These are phyloP conservation scores for Xylariaceae sp. DNA, from an alignment of 2,329 filamentous ascomycete genomes.

Conservation along the genomic window DNA sequence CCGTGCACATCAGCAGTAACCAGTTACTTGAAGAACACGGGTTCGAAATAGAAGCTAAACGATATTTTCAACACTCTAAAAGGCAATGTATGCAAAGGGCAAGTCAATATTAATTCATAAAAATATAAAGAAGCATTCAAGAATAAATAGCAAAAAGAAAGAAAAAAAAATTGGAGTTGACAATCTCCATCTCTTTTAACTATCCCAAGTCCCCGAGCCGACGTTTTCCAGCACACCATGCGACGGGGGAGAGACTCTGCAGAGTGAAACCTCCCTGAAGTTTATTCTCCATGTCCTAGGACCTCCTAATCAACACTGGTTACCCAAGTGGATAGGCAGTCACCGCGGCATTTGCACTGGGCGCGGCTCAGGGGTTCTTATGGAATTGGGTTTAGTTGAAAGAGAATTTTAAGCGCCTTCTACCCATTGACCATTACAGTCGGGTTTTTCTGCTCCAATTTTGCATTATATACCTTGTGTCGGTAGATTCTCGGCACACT, in stretches of 20 bases:
- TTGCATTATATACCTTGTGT: conserved; percentile 16
- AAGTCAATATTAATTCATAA: not conserved
- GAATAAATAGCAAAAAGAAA: conserved; percentile 35
- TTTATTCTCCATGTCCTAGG: conserved; percentile 70
- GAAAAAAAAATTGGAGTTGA: conserved; percentile 49
- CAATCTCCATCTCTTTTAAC: conserved; percentile 57
- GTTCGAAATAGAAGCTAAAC: conserved; percentile 7
- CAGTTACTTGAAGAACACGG: conserved; percentile 1
- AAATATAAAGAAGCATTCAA: no score
- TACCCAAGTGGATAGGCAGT: conserved; percentile 67
- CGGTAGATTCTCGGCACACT: no score
- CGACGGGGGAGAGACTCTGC: conserved; percentile 73
- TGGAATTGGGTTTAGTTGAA: conserved; percentile 55
- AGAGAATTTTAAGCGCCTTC: conserved; percentile 59
- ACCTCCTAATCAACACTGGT: conserved; percentile 65
- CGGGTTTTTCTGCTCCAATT: no score
- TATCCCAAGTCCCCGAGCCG: conserved; percentile 62
- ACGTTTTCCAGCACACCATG: conserved; percentile 71
- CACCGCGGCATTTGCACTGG: conserved; percentile 72
- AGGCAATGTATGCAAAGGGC: not conserved
- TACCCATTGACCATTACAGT: conserved; percentile 66
- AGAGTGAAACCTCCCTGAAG: conserved; percentile 75
- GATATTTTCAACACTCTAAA: conserved; percentile 2
- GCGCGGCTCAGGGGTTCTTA: conserved; percentile 60
- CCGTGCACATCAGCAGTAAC: not conserved